phyloP scores from a whole-genome alignment of 2,329 filamentous ascomycete genomes.

The Verticillium nonalfalfae region DNA sequence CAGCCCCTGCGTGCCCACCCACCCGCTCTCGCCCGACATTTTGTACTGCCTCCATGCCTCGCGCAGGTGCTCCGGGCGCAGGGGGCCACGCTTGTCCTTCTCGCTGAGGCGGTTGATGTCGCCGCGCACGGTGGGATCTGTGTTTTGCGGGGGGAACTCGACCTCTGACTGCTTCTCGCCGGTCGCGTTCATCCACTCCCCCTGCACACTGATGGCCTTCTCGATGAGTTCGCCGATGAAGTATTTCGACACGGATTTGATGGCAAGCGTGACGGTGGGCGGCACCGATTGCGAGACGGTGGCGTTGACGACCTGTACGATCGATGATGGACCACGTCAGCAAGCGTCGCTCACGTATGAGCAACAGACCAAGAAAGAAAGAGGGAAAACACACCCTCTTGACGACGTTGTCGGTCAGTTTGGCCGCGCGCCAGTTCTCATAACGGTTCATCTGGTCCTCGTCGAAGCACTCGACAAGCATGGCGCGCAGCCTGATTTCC shows the following conservation, averaged over 20 bases:
- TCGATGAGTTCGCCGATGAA: slow-evolving; percentile 74
- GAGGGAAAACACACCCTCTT: slow-evolving; percentile 46
- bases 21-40: slow-evolving; percentile 54
- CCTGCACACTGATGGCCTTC: slow-evolving; percentile 61
- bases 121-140: slow-evolving; percentile 16
- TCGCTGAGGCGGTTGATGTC: slow-evolving; percentile 23
- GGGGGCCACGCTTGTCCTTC: slow-evolving; percentile 42
- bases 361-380: not conserved
- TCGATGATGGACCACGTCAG: not conserved
- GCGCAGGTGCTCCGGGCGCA: slow-evolving; percentile 68
- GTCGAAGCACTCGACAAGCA: slow-evolving; percentile 60
- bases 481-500: slow-evolving; percentile 48
- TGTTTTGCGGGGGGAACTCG: slow-evolving; percentile 32
- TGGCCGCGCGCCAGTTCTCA: slow-evolving; percentile 63
- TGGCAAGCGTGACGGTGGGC: slow-evolving; percentile 65
- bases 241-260: slow-evolving; percentile 69
- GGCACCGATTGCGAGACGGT: slow-evolving; percentile 76
- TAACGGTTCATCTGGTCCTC: slow-evolving; percentile 63
- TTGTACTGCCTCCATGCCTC: slow-evolving; percentile 68
- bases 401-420: slow-evolving; percentile 62
- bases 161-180: slow-evolving; percentile 52
- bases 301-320: slow-evolving; percentile 62
- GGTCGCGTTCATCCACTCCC: slow-evolving; percentile 58
- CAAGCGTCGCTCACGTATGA: not conserved
- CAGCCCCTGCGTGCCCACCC: slow-evolving; percentile 51